These are phyloP conservation scores for Aegilops umbellulata DNA, from an alignment of 176 grass and related monocot genomes.

Conservation along the genomic window DNA sequence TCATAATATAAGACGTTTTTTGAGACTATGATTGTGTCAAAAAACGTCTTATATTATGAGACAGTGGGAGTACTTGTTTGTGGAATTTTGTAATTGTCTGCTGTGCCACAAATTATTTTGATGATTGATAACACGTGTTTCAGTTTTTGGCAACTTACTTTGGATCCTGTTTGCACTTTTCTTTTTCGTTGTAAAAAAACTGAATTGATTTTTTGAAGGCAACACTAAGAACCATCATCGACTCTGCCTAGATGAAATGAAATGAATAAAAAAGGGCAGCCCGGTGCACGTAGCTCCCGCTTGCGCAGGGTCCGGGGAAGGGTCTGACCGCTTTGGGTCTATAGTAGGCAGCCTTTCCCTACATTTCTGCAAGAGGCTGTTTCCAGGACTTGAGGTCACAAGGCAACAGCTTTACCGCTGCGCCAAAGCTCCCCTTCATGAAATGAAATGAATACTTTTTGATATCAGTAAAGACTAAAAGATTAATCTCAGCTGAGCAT, in stretches of 20 bases:
- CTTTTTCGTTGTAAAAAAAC: neutral
- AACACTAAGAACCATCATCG: neutral
- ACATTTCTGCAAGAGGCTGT: no score
- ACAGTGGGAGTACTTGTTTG: neutral
- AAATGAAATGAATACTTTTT: neutral
- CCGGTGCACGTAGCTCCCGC: no score
- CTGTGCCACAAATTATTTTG: conserved; percentile 10
- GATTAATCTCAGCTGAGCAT: conserved; percentile 9
- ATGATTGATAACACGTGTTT: conserved; percentile 12
- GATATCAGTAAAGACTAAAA: neutral
- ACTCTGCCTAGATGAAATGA: conserved; percentile 4
- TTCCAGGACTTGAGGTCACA: no score
- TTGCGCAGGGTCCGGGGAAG: no score
- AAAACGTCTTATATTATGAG: no score
- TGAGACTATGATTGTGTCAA: no score
- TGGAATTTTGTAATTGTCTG: neutral
- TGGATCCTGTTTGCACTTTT: neutral
- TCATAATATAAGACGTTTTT: no score
- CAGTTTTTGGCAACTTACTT: conserved; percentile 3
- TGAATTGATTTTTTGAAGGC: neutral
- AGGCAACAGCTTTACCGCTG: no score
- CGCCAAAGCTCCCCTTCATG: neutral
- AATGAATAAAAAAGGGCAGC: neutral
- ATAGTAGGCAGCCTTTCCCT: no score
- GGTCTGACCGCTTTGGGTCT: no score